phyloP scores from a whole-genome alignment of 345 rosid species.

The Arabis hirsuta region DNA sequence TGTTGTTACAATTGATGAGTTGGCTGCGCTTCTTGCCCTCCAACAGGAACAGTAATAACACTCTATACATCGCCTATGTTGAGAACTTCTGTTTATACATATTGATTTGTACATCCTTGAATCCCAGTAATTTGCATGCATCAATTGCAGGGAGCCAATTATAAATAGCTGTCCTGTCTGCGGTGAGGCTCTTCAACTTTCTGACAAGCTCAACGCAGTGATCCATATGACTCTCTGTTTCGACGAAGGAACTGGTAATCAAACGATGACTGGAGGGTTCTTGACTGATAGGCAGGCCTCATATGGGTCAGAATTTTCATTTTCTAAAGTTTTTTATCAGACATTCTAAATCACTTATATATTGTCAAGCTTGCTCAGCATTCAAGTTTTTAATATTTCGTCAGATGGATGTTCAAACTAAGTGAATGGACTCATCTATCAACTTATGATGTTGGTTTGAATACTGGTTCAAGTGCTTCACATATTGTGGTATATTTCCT shows the following conservation, averaged over 20 bases:
- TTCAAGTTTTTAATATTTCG: conserved; percentile 15
- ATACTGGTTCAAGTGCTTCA: conserved; percentile 88
- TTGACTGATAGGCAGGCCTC: conserved; percentile 96
- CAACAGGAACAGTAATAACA: conserved; percentile 84
- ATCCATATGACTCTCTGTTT: conserved; percentile 94
- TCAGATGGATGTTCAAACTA: conserved; percentile 93
- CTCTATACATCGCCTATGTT: conserved; percentile 6
- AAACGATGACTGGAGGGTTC: conserved; percentile 94
- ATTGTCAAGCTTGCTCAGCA: conserved; percentile 27
- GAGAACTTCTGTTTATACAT: conserved; percentile 9
- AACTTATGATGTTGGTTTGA: conserved; percentile 84
- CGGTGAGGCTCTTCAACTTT: conserved; percentile 74
- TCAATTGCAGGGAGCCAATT: conserved; percentile 70
- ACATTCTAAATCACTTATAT: neutral
- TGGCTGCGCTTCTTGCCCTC: conserved; percentile 83
- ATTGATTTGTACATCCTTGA: conserved; percentile 13
- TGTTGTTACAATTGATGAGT: conserved; percentile 89
- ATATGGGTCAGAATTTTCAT: conserved; percentile 66
- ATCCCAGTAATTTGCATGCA: conserved; percentile 16
- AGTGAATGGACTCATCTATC: conserved; percentile 95
- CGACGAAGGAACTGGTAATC: conserved; percentile 96
- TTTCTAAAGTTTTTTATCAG: neutral
- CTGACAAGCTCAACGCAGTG: conserved; percentile 81
- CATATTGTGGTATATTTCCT: conserved; percentile 70
- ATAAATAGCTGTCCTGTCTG: conserved; percentile 90